phyloP scores from a whole-genome alignment of 2,329 filamentous ascomycete species.

The Ceratocystis alfenasii region DNA sequence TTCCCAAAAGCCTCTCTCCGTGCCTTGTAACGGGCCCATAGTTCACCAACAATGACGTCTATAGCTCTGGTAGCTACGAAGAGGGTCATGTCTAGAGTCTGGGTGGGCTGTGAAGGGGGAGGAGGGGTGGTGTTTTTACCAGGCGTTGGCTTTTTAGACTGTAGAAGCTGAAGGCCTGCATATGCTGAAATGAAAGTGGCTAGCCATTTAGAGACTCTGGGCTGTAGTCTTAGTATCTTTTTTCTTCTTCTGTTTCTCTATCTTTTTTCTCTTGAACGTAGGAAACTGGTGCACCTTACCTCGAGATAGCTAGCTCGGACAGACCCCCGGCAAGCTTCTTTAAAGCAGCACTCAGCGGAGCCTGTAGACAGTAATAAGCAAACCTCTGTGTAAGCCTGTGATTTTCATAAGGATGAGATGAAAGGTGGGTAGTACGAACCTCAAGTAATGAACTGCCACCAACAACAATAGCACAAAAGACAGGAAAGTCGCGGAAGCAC shows the following conservation, averaged over 20 bases:
- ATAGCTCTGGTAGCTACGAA: slow-evolving; percentile 61
- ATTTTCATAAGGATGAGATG: neutral
- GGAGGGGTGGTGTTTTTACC: slow-evolving; percentile 28
- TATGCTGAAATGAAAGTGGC: slow-evolving; percentile 48
- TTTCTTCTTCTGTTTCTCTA: too few relatives aligned
- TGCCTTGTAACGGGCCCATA: slow-evolving; percentile 45
- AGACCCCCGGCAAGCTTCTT: slow-evolving; percentile 17
- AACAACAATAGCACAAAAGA: slow-evolving; percentile 49
- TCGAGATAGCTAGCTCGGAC: slow-evolving; percentile 13
- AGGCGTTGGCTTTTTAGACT: slow-evolving; percentile 37
- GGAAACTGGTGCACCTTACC: slow-evolving; percentile 4
- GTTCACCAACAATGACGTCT: slow-evolving; percentile 55
- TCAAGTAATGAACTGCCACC: slow-evolving; percentile 51
- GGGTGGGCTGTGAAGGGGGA: slow-evolving; percentile 35
- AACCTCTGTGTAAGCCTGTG: slow-evolving; percentile 2
- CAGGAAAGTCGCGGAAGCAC: slow-evolving; percentile 45
- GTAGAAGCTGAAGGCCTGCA: slow-evolving; percentile 45
- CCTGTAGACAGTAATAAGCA: neutral
- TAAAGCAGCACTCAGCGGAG: slow-evolving; percentile 16
- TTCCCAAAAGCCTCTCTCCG: slow-evolving; percentile 35
- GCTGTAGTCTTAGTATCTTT: neutral
- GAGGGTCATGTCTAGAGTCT: slow-evolving; percentile 71
- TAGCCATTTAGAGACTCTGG: slow-evolving; percentile 34
- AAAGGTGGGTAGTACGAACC: slow-evolving; percentile 28
- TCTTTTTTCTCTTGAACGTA: neutral